Base-by-base conservation (phyloP, 345 rosid species). In the Odontarrhena argentea region DNA sequence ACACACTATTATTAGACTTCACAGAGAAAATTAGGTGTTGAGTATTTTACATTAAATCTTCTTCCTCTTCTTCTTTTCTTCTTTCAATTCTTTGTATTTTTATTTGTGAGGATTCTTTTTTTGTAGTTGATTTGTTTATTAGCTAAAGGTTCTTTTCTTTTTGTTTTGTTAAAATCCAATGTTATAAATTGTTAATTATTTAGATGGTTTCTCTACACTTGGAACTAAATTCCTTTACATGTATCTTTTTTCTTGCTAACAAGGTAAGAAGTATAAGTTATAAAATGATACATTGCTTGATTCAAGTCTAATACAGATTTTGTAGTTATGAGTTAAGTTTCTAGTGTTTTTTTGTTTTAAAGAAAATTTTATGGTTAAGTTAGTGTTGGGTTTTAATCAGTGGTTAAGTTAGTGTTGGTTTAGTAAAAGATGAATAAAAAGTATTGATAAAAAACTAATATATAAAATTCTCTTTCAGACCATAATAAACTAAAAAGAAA, bases 21-120 rank as follows among this genome's bases (percentile, higher is more conserved):
- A 18, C 22, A 18, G 0, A 18, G 22, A 65, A 63, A 36, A 10
- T 65, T 73, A 73, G 76, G 71, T 30, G 45, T 40, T 47, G 69
- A 71, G 64, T 44, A 50, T 64, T 18, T 18, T 59, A 65, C 61
- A 52, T 59, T 65, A 65, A 42, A 58, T 59, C 71, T 73, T n/a
- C n/a, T n/a, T 73, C 71, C 55, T 51, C 76, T 65, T 4, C 63
- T 47, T 69, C 10, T 70, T 60, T 63, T 63, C 13, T 59, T 65
- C 67, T 66, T 73, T 66, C 38, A 71, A 73, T 65, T 73, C 71
- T 73, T 73, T 73, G 71, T 73, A 58, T 73, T 58, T 71, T 65
- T 65, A 25, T 58, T 49, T 49, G 53, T 65, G 71, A 73, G 67
- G 61, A 58, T 73, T 73, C 66, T 45, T 37, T 24, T 63, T 61